These are phyloP conservation scores for Alliaria petiolata DNA, from an alignment of 345 rosid species.

Conservation along the genomic window DNA sequence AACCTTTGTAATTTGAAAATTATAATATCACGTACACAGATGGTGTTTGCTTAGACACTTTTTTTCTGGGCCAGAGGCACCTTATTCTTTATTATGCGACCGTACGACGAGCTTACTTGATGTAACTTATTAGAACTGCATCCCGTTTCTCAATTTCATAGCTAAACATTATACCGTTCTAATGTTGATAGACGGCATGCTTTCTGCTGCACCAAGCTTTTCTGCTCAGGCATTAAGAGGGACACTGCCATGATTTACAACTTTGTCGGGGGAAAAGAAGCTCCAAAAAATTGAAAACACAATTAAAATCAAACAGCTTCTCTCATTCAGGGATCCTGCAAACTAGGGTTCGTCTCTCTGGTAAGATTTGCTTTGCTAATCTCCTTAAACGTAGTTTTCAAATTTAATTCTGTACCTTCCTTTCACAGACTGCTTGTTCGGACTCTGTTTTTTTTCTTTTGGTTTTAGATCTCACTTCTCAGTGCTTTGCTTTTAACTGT, in stretches of 20 bases:
- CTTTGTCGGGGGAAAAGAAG: constrained; percentile 23
- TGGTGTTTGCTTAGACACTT: no score
- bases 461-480: constrained; percentile 15
- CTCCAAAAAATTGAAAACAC: constrained; percentile 4
- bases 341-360: background rate
- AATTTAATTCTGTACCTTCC: background rate
- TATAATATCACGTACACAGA: no score
- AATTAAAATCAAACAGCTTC: background rate
- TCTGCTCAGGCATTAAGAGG: background rate
- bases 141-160: background rate
- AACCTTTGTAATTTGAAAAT: no score
- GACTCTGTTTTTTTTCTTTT: constrained; percentile 10
- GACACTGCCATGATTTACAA: constrained; percentile 13
- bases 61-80: no score
- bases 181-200: background rate
- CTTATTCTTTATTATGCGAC: no score
- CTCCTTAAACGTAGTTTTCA: background rate
- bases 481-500: background rate
- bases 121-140: background rate
- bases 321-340: constrained; percentile 4
- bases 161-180: constrained; percentile 1
- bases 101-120: background rate
- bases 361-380: background rate
- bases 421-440: background rate
- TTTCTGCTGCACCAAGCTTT: constrained; percentile 5